Percentiles rank a stretch among this genome's conserved stretches.
phyloP scores from a whole-genome alignment of 495 filamentous ascomycete species.

The Lasiosphaeria hispida region DNA sequence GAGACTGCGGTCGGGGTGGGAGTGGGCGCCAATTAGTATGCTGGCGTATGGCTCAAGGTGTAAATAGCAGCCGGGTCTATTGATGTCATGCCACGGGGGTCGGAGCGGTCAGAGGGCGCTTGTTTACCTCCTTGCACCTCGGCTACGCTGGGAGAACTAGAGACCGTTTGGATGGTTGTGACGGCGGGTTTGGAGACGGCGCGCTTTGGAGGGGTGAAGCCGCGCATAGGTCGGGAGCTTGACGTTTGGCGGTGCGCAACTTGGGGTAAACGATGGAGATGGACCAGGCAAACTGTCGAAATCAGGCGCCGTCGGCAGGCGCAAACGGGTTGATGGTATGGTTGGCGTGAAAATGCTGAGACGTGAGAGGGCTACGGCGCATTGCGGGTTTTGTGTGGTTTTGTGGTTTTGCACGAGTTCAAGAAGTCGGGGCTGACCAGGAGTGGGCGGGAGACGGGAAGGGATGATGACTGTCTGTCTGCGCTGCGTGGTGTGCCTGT shows the following conservation, averaged over 20 bases:
- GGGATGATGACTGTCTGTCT: background rate
- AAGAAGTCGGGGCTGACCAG: slow-evolving; percentile 2
- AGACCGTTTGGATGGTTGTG: slow-evolving; percentile 10
- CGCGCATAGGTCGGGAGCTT: slow-evolving; percentile 1
- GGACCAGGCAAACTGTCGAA: too few relatives aligned
- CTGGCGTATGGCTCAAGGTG: background rate
- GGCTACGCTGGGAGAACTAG: slow-evolving; percentile 1
- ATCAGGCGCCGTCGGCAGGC: too few relatives aligned
- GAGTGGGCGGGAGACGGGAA: slow-evolving; percentile 7
- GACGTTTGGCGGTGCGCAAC: background rate
- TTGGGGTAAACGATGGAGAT: background rate
- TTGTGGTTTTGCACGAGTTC: slow-evolving; percentile 4
- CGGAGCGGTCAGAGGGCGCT: background rate
- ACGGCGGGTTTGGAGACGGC: background rate
- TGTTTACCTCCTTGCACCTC: slow-evolving; percentile 10
- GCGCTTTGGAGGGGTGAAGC: background rate
- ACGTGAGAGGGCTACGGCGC: background rate
- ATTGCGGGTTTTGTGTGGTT: slow-evolving; percentile 8
- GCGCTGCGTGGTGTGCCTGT: background rate
- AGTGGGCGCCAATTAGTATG: background rate
- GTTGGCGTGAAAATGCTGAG: background rate
- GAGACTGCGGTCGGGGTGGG: background rate
- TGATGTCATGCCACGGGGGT: slow-evolving; percentile 20
- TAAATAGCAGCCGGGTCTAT: background rate
- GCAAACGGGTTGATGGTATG: background rate